These are phyloP conservation scores for Pythium insidiosum DNA, from an alignment of 352 stramenopile species.

Conservation along the genomic window DNA sequence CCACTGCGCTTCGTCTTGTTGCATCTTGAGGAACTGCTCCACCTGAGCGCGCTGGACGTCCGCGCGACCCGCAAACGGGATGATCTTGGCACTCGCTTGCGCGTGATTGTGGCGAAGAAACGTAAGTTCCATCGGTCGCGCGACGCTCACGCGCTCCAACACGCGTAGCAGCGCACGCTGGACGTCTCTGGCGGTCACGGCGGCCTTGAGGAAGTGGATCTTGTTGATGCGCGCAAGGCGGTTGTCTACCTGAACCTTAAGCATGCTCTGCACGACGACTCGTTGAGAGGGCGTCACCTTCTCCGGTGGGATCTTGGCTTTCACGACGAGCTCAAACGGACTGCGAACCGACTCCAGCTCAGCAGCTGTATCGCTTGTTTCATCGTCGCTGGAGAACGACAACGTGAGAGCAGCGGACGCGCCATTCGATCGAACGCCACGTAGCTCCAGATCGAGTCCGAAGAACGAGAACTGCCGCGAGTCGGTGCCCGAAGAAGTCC, in stretches of 20 bases:
- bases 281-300: constrained; percentile 9
- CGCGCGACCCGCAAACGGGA: constrained; percentile 41
- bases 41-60: constrained; percentile 49
- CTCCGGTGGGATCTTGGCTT: constrained; percentile 10
- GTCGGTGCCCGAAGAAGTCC: neutral
- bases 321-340: constrained; percentile 13
- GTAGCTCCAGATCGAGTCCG: constrained; percentile 9
- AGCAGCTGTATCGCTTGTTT: neutral
- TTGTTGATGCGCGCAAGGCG: constrained; percentile 38
- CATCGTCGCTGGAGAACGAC: no score
- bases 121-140: constrained; percentile 35
- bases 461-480: constrained; percentile 11
- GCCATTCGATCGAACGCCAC: no score
- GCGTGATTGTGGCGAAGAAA: constrained; percentile 49
- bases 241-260: constrained; percentile 32
- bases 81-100: constrained; percentile 37
- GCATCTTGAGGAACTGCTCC: constrained; percentile 26
- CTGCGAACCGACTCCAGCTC: constrained; percentile 5
- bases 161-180: constrained; percentile 20
- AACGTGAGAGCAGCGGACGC: no score
- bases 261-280: constrained; percentile 24
- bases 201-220: constrained; percentile 22
- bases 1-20: constrained; percentile 24
- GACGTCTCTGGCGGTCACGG: constrained; percentile 20
- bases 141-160: constrained; percentile 22